These are phyloP conservation scores for Brassica hybrid DNA, from an alignment of 441 rosid genomes.

Conservation along the genomic window DNA sequence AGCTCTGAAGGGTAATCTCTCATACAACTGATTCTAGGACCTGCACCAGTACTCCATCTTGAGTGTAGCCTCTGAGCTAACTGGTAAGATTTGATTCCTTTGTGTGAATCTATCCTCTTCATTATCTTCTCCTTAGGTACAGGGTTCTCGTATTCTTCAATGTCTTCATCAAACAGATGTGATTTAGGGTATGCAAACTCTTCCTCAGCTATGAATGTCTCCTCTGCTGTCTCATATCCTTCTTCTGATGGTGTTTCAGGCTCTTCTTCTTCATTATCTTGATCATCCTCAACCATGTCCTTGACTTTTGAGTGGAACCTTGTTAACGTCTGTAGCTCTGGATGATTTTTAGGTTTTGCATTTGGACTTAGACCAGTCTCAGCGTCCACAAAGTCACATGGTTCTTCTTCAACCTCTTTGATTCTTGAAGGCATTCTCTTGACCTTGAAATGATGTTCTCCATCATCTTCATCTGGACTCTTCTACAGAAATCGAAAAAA, in stretches of 20 bases:
- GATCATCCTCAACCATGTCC: constrained; percentile 30
- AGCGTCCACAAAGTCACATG: constrained; percentile 37
- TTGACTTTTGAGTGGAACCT: constrained; percentile 44
- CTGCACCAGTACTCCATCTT: constrained; percentile 75
- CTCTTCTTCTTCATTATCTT: constrained; percentile 35
- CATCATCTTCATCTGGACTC: constrained; percentile 69
- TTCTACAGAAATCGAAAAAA: constrained; percentile 48
- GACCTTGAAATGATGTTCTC: constrained; percentile 41
- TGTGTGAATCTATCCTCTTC: constrained; percentile 66
- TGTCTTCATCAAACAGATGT: constrained; percentile 59
- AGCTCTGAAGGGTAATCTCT: constrained; percentile 77
- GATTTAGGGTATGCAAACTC: constrained; percentile 66
- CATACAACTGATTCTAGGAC: constrained; percentile 79
- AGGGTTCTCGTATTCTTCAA: constrained; percentile 50
- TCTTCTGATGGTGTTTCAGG: constrained; percentile 49
- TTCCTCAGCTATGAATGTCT: constrained; percentile 63
- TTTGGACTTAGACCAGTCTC: constrained; percentile 31
- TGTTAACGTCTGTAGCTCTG: constrained; percentile 43
- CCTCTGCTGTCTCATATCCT: constrained; percentile 76
- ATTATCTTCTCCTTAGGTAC: constrained; percentile 63
- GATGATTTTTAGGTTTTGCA: constrained; percentile 31
- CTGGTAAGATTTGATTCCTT: constrained; percentile 59
- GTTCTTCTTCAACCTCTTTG: constrained; percentile 45
- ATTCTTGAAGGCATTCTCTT: constrained; percentile 37
- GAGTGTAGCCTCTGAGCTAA: constrained; percentile 60